A percentile compares a stretch with the other conserved stretches of the same genome.
Conservation (phyloP, 306 rosid species). For the Rubus idaeus region DNA sequence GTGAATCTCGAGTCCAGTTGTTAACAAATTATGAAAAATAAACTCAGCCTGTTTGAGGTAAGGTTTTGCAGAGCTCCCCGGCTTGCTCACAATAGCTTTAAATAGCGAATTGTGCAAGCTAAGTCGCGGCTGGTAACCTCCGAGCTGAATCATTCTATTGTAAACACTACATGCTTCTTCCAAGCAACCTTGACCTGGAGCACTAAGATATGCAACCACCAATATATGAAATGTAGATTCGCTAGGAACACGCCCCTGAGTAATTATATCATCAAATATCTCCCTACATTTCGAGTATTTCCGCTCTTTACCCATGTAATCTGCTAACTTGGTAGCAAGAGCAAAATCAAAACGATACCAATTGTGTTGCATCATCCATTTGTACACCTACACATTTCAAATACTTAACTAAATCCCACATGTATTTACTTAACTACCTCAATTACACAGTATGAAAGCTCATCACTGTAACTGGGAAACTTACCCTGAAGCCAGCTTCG, state of each 20-base stretch:
- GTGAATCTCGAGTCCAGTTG: slow-evolving; percentile 68
- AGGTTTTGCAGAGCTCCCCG: slow-evolving; percentile 60
- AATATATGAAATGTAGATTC: slow-evolving; percentile 92
- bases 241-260: slow-evolving; percentile 88
- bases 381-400: slow-evolving; percentile 61
- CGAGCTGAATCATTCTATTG: slow-evolving; percentile 92
- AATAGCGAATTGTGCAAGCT: slow-evolving; percentile 86
- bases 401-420: background rate
- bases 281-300: slow-evolving; percentile 91
- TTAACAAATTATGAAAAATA: slow-evolving; percentile 71
- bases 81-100: slow-evolving; percentile 64
- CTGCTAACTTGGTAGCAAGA: slow-evolving; percentile 84
- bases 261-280: slow-evolving; percentile 78
- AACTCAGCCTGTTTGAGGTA: slow-evolving; percentile 93
- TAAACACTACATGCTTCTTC: slow-evolving; percentile 84
- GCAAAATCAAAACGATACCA: slow-evolving; percentile 88
- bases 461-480: too few species aligned
- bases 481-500: slow-evolving; percentile 65
- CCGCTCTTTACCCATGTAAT: slow-evolving; percentile 86
- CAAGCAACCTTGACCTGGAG: slow-evolving; percentile 72
- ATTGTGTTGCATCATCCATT: slow-evolving; percentile 87
- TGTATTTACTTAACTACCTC: background rate
- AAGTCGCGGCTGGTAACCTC: slow-evolving; percentile 87
- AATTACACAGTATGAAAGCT: too few species aligned
- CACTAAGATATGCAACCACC: slow-evolving; percentile 84